A percentile compares a stretch with the other conserved stretches of the same genome.
These are phyloP conservation scores for Globisporangium perplexum DNA, from an alignment of 352 stramenopile genomes.

Conservation along the genomic window DNA sequence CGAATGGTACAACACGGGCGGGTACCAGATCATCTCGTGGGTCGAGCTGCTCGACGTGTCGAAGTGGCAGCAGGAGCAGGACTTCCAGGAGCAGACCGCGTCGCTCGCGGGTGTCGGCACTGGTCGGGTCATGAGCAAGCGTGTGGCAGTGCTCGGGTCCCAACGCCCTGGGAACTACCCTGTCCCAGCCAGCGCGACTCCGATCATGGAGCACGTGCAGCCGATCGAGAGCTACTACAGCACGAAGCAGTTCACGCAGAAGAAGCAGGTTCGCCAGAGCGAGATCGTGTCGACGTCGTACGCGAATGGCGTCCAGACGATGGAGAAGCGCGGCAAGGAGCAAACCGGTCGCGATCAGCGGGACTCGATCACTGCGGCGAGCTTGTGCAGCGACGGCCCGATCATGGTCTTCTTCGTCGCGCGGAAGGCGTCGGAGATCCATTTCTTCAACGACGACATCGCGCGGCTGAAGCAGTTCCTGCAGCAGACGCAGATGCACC, in stretches of 20 bases:
- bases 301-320: constrained; percentile 23
- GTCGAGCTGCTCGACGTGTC: constrained; percentile 76
- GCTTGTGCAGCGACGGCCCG: constrained; percentile 58
- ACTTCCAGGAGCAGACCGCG: constrained; percentile 45
- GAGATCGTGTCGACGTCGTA: constrained; percentile 78
- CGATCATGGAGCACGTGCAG: constrained; percentile 43
- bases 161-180: constrained; percentile 40
- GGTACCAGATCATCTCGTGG: constrained; percentile 81
- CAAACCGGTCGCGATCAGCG: constrained; percentile 13
- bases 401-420: constrained; percentile 81
- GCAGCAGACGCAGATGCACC: constrained; percentile 57
- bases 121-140: constrained; percentile 17
- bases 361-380: constrained; percentile 40
- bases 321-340: constrained; percentile 11
- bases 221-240: constrained; percentile 46
- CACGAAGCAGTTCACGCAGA: constrained; percentile 47
- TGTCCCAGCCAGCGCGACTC: constrained; percentile 22
- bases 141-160: constrained; percentile 37
- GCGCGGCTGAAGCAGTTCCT: constrained; percentile 56
- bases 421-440: constrained; percentile 58
- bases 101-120: constrained; percentile 20
- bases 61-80: constrained; percentile 82
- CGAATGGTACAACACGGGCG: constrained; percentile 86
- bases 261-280: constrained; percentile 72
- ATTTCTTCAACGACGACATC: constrained; percentile 83